Percentiles rank a stretch among this genome's conserved stretches.
Conservation (phyloP, 805 yeast genomes). For the Spathaspora hagerdaliae region DNA sequence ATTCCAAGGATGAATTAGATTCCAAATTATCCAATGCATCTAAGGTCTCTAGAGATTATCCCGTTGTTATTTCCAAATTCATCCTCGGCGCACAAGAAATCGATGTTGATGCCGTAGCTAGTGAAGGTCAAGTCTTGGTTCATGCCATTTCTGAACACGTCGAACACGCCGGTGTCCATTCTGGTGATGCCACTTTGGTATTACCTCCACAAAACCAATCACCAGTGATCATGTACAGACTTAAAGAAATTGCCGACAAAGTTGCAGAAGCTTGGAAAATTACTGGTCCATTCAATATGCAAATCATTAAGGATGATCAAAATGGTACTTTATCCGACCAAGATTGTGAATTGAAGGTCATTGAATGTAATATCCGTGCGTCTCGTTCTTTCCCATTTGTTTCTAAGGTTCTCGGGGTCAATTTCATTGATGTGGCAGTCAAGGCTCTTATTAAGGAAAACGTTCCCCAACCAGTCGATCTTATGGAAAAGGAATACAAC, state of each 20-base stretch:
- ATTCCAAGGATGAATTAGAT: conserved; percentile 73
- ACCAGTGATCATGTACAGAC: conserved; percentile 60
- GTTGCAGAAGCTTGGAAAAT: conserved; percentile 93
- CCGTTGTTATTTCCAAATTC: conserved; percentile 94
- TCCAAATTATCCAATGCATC: conserved; percentile 82
- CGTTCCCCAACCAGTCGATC: conserved; percentile 74
- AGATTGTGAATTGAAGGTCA: conserved; percentile 74
- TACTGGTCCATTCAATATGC: conserved; percentile 98
- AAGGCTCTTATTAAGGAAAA: conserved; percentile 74
- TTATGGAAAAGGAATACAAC: conserved; percentile 67
- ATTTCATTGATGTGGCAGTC: conserved; percentile 93
- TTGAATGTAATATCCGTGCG: conserved; percentile 98
- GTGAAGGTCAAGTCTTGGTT: conserved; percentile 80
- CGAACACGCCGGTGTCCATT: conserved; percentile 97
- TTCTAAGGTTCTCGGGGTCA: conserved; percentile 91
- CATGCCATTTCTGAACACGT: conserved; percentile 98
- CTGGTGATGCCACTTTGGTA: conserved; percentile 96
- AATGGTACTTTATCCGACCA: conserved; percentile 54
- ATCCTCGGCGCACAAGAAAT: conserved; percentile 96
- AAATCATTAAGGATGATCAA: conserved; percentile 77
- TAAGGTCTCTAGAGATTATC: conserved; percentile 91
- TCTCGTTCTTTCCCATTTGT: conserved; percentile 99
- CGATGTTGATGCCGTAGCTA: conserved; percentile 95
- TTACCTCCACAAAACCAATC: conserved; percentile 86
- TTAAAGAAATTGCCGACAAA: conserved; percentile 86